A percentile compares a stretch with the other conserved stretches of the same genome.
Conservation (phyloP, 306 rosid genomes). For the Hippophae gyantsensis region DNA sequence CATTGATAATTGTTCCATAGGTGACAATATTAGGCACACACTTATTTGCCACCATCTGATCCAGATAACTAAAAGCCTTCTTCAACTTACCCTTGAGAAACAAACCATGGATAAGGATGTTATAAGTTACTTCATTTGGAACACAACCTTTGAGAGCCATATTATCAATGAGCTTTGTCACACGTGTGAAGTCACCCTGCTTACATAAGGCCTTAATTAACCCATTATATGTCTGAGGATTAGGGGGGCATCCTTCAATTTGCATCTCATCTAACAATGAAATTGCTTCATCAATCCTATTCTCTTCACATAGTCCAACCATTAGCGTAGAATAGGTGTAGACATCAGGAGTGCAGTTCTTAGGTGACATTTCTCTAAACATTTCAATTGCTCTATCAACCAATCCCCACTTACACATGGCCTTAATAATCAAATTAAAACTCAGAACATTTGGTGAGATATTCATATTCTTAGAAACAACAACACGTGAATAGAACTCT, state of each 20-base stretch:
- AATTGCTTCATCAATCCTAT: slow-evolving; percentile 71
- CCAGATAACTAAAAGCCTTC: slow-evolving; percentile 66
- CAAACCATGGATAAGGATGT: slow-evolving; percentile 70
- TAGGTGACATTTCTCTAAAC: slow-evolving; percentile 61
- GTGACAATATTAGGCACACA: slow-evolving; percentile 82
- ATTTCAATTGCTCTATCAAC: slow-evolving; percentile 64
- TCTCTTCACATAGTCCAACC: slow-evolving; percentile 77
- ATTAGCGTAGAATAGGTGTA: slow-evolving; percentile 70
- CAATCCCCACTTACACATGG: slow-evolving; percentile 66
- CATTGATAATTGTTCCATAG: slow-evolving; percentile 72
- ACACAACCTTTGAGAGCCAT: slow-evolving; percentile 87
- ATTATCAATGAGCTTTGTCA: slow-evolving; percentile 73
- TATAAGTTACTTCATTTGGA: slow-evolving; percentile 79
- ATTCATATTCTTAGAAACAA: slow-evolving; percentile 20
- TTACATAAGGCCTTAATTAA: slow-evolving; percentile 75
- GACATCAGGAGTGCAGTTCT: slow-evolving; percentile 52
- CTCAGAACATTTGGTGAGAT: slow-evolving; percentile 60
- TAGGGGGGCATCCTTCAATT: slow-evolving; percentile 62
- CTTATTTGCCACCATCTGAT: slow-evolving; percentile 53
- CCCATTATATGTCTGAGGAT: slow-evolving; percentile 56
- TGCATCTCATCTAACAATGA: slow-evolving; percentile 90
- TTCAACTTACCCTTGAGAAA: slow-evolving; percentile 83
- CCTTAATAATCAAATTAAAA: slow-evolving; percentile 75
- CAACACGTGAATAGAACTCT: slow-evolving; percentile 46
- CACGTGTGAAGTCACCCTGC: slow-evolving; percentile 72